These are phyloP conservation scores for Saposhnikovia divaricata DNA, from an alignment of 129 eudicot genomes.

Conservation along the genomic window DNA sequence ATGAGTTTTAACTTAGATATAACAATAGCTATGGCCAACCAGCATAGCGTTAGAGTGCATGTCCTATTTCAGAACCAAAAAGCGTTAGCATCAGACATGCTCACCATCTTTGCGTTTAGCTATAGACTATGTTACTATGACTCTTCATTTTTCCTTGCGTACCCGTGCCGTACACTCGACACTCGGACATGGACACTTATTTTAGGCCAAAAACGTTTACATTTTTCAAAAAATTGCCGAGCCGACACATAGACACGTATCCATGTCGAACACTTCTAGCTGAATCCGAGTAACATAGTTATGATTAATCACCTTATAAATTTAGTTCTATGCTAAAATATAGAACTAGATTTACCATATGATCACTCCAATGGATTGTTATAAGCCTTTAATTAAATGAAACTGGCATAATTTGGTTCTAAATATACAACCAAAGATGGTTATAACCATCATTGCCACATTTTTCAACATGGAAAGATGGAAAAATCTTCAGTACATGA, in stretches of 20 bases:
- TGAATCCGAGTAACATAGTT: neutral
- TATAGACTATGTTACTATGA: neutral
- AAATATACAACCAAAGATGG: neutral
- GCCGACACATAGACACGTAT: no score
- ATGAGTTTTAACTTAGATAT: neutral
- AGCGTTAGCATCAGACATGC: neutral
- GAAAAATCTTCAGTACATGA: neutral
- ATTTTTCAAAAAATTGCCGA: no score
- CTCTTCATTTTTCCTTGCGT: no score
- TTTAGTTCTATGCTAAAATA: neutral
- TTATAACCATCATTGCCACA: neutral
- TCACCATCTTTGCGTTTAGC: neutral
- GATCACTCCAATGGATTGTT: neutral
- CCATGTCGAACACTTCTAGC: no score
- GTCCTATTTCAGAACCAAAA: neutral
- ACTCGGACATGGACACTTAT: no score
- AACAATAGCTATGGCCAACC: neutral
- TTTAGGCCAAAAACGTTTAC: no score
- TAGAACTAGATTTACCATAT: neutral
- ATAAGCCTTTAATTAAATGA: no score
- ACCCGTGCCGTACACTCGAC: no score
- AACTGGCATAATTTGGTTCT: neutral
- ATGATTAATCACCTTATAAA: neutral
- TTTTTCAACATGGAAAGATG: neutral
- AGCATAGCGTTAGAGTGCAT: neutral